Base-by-base conservation (phyloP, 495 filamentous ascomycete species). In the Bombardia bombarda region DNA sequence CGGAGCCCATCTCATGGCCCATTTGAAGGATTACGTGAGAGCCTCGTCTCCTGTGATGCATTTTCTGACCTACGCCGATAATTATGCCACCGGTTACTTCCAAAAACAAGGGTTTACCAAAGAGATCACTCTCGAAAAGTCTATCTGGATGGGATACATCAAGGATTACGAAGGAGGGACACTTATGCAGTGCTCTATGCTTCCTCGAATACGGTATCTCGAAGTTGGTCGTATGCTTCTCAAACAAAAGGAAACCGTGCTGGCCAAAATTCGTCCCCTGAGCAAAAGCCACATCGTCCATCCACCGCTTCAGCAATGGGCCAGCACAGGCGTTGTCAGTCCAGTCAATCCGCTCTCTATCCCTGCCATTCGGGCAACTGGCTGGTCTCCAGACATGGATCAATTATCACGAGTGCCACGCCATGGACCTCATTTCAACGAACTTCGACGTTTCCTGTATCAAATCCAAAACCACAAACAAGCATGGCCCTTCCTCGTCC, bases 121-220 rank as follows among this genome's bases (percentile, higher is more conserved):
- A 55, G 88, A 97, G 45, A 93, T 97, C 55, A 93, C 86, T 0
- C 75, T 97, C 2, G 86, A 90, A 22, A 83, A 78, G 53, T 75
- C 81, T 5, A 77, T 85, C 21, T 96, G 90, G 90, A 96, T 95
- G 90, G 90, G 90, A 17, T 97, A 94, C 56, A 97, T 97, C 60
- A 97, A 97, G 63, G 90, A 97, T 60, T 97, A 97, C 59, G 90
- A 97, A 67, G 90, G 90, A 14, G 90, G 90, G 18, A 97, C 90
- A 0, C 90, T 97, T 45, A 97, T 97, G 90, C 90, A 95, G 61
- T 97, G 90, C 60, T 84, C 86, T 23, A 95, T 97, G 90, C 73
- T 97, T 20, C 90, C 90, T 0, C 81, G 78, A 43, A 86, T 95
- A 38, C 84, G 90, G 36, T 96, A 96, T 57, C 79, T 95, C 2